phyloP scores from a whole-genome alignment of 768 basidiomycete genomes.

The Macrolepiota albuminosa region DNA sequence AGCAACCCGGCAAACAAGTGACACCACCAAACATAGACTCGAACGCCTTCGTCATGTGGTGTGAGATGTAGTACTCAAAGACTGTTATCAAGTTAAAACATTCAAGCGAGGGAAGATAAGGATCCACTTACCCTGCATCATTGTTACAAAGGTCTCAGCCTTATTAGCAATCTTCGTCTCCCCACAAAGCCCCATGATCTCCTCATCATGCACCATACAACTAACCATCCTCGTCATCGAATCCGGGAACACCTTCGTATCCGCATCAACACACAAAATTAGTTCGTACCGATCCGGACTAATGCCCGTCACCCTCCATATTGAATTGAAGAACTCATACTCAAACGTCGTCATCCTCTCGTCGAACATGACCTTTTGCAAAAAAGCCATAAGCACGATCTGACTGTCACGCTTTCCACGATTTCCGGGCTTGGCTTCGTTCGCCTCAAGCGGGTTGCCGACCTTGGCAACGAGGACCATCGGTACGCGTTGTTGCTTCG shows the following conservation, averaged over 20 bases:
- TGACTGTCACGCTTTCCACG: conserved; percentile 98
- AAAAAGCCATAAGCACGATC: conserved; percentile 94
- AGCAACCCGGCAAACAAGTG: conserved; percentile 98
- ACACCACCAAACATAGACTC: conserved; percentile 99
- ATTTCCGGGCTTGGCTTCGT: conserved; percentile 93
- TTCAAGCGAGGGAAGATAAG: background rate
- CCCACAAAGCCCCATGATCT: conserved; percentile 99
- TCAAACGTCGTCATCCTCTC: conserved; percentile 99
- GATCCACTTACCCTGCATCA: conserved; percentile 89
- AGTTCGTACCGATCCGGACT: conserved; percentile 95
- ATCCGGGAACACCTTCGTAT: conserved; percentile 99
- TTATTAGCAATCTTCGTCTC: conserved; percentile 99
- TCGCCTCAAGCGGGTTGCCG: conserved; percentile 88
- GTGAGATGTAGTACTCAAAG: conserved; percentile 99
- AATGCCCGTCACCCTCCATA: conserved; percentile 94
- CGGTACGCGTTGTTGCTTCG: conserved; percentile 96
- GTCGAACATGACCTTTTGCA: conserved; percentile 99
- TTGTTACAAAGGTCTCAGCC: conserved; percentile 96
- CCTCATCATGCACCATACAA: conserved; percentile 94
- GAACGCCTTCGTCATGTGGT: conserved; percentile 98
- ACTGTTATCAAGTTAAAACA: conserved; percentile 42
- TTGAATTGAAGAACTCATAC: conserved; percentile 98
- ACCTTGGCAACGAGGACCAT: conserved; percentile 94
- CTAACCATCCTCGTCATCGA: conserved; percentile 93
- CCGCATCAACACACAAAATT: conserved; percentile 94